Evolutionary conservation across 805 yeast species (phyloP).

Genomic region (Isabelozyma gotoi): DNA sequence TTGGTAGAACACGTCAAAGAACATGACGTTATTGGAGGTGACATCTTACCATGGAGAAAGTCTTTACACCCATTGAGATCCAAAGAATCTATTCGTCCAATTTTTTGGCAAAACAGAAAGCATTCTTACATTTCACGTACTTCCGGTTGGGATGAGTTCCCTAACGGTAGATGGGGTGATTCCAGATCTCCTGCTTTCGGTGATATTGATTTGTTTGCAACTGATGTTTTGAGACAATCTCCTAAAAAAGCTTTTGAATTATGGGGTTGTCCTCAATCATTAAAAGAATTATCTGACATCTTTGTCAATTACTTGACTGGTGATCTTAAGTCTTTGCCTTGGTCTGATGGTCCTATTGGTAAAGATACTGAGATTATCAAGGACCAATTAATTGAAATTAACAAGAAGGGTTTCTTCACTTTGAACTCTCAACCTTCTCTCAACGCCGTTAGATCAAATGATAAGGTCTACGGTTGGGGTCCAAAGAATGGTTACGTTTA

Average conservation of each 20-base stretch:
- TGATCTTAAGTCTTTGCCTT: slow-evolving; percentile 73
- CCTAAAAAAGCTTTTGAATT: slow-evolving; percentile 75
- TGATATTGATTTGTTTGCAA: slow-evolving; percentile 78
- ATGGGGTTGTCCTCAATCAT: slow-evolving; percentile 79
- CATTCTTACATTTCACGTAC: slow-evolving; percentile 87
- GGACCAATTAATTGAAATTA: slow-evolving; percentile 59
- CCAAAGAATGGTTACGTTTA: slow-evolving; percentile 90
- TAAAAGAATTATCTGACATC: slow-evolving; percentile 60
- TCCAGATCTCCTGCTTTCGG: slow-evolving; percentile 97
- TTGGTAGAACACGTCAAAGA: slow-evolving; percentile 47
- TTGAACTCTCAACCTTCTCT: slow-evolving; percentile 94
- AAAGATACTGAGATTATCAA: slow-evolving; percentile 69
- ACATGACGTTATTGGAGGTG: slow-evolving; percentile 39
- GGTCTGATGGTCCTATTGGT: slow-evolving; percentile 92
- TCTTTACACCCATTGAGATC: slow-evolving; percentile 78
- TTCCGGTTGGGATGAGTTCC: slow-evolving; percentile 95
- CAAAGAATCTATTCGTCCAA: slow-evolving; percentile 85
- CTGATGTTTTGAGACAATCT: slow-evolving; percentile 78
- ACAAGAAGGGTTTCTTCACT: slow-evolving; percentile 69
- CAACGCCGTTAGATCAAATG: slow-evolving; percentile 72
- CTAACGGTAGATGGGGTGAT: slow-evolving; percentile 99
- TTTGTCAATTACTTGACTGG: slow-evolving; percentile 73
- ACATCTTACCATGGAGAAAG: slow-evolving; percentile 82
- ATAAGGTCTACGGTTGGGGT: slow-evolving; percentile 88
- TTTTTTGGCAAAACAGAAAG: slow-evolving; percentile 94